A percentile compares a stretch with the other conserved stretches of the same genome.
Conservation (phyloP, 176 grass and related monocot species). For the maize (Zea mays) region DNA sequence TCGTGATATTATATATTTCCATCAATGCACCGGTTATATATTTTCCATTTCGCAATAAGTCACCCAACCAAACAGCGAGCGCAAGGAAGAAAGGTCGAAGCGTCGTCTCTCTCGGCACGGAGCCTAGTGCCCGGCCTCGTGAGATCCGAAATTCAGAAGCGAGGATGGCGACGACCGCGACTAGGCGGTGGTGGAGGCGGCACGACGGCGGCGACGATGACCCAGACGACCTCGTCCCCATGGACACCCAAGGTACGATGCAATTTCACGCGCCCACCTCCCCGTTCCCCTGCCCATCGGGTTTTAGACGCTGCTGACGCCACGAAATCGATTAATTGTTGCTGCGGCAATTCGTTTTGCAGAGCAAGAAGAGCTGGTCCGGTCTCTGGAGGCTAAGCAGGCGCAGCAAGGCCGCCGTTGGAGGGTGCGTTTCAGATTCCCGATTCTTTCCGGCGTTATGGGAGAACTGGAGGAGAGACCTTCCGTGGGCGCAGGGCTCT, state of each 20-base stretch:
- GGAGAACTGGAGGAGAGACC: background rate
- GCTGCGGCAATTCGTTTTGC: slow-evolving; percentile 14
- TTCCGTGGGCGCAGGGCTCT: background rate
- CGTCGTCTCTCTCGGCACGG: background rate
- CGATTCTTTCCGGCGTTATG: slow-evolving; percentile 5
- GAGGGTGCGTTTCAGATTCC: slow-evolving; percentile 53
- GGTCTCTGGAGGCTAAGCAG: slow-evolving; percentile 75
- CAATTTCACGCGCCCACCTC: background rate
- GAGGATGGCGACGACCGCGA: slow-evolving; percentile 43
- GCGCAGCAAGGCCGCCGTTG: slow-evolving; percentile 62
- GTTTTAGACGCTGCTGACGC: background rate
- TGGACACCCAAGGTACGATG: slow-evolving; percentile 70
- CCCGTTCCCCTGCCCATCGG: background rate
- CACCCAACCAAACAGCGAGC: no score
- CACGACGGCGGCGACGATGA: slow-evolving; percentile 37
- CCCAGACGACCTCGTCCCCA: slow-evolving; percentile 55
- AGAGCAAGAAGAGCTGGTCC: slow-evolving; percentile 95
- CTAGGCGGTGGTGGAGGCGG: slow-evolving; percentile 68
- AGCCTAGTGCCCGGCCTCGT: background rate
- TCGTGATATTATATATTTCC: no score
- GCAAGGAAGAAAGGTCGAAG: no score
- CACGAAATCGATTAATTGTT: background rate
- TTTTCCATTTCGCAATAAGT: no score
- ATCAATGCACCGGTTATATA: no score
- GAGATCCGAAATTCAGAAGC: slow-evolving; percentile 5